These are phyloP conservation scores for Erysimum cheiri DNA, from an alignment of 441 rosid species.

Conservation along the genomic window DNA sequence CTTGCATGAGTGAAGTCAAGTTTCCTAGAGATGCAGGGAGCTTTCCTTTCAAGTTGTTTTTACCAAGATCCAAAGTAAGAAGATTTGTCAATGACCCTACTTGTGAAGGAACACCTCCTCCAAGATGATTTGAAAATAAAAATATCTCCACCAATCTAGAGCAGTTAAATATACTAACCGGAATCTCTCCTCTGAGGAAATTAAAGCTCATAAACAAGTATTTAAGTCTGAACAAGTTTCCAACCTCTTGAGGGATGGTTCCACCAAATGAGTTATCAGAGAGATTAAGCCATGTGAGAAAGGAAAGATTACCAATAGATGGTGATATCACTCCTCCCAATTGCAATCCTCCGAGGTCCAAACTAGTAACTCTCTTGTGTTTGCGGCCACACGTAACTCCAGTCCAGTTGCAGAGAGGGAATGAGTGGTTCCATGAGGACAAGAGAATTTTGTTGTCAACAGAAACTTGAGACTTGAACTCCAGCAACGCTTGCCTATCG, in stretches of 20 bases:
- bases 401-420: neutral
- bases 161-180: neutral
- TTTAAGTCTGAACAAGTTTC: conserved; percentile 5
- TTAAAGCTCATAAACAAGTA: neutral
- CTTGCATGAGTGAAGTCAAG: neutral
- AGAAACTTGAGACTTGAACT: conserved; percentile 1
- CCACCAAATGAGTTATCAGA: conserved; percentile 8
- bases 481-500: neutral
- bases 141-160: neutral
- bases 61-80: neutral
- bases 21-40: conserved; percentile 14
- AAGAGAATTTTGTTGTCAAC: neutral
- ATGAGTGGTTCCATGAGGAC: conserved; percentile 1
- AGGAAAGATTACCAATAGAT: conserved; percentile 22
- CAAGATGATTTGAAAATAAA: neutral
- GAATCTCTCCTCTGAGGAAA: neutral
- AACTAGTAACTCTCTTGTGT: conserved; percentile 3
- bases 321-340: conserved; percentile 4
- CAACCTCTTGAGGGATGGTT: conserved; percentile 2
- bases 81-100: neutral
- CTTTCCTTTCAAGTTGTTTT: neutral
- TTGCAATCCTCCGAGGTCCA: neutral
- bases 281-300: neutral
- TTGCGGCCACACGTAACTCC: neutral
- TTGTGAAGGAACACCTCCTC: neutral